These are phyloP conservation scores for Pseudodiploospora longispora DNA, from an alignment of 2,329 filamentous ascomycete genomes.

Conservation along the genomic window DNA sequence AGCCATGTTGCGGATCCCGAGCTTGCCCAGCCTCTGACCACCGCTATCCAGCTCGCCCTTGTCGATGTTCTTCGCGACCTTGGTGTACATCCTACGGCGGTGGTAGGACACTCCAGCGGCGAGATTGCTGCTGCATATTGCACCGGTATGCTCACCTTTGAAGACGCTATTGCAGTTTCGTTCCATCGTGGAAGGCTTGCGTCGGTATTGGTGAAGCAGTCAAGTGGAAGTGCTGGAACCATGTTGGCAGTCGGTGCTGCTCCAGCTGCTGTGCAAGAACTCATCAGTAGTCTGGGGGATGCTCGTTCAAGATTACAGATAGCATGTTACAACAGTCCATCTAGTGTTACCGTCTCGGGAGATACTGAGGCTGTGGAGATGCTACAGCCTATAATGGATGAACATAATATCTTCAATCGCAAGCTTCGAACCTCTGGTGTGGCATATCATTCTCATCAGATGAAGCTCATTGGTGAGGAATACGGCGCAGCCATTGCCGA, in stretches of 20 bases:
- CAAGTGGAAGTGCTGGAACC: not conserved
- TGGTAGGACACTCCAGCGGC: slow-evolving; percentile 1
- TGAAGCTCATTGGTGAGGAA: not conserved
- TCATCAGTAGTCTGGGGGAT: not conserved
- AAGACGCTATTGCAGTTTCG: slow-evolving; percentile 1
- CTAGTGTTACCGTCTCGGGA: slow-evolving; percentile 1
- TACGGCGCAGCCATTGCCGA: not conserved
- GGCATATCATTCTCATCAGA: not conserved
- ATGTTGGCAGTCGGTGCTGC: slow-evolving; percentile 2
- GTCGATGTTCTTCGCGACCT: slow-evolving; percentile 4
- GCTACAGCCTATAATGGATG: not conserved
- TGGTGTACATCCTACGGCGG: not conserved
- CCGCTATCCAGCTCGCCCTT: slow-evolving; percentile 9
- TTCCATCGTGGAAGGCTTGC: not conserved
- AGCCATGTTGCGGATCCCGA: slow-evolving; percentile 6
- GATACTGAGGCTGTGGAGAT: not conserved
- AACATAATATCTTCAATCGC: not conserved
- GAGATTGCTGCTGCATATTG: slow-evolving; percentile 5
- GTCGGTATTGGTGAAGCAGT: not conserved
- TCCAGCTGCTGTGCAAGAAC: not conserved
- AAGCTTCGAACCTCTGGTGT: not conserved
- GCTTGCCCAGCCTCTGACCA: slow-evolving; percentile 7
- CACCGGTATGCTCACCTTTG: not conserved
- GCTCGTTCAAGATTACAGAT: not conserved
- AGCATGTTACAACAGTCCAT: slow-evolving; percentile 5